A percentile compares a stretch with the other conserved stretches of the same genome.
Conservation (phyloP, 345 rosid genomes). For the Gossypium thurberi region DNA sequence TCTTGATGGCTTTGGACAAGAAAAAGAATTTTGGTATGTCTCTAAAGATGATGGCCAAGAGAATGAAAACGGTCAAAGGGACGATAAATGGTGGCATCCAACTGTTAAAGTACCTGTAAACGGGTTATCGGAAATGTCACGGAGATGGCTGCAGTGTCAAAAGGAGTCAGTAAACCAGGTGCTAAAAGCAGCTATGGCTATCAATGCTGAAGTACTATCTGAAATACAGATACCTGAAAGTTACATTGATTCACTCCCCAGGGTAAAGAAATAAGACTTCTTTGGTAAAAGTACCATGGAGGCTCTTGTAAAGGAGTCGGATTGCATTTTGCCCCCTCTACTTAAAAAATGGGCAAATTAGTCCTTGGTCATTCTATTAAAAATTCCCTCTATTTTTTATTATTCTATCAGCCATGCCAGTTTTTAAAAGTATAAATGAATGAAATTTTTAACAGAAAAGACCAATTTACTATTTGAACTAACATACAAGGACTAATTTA, state of each 20-base stretch:
- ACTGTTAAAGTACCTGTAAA: slow-evolving; percentile 62
- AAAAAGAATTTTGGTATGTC: slow-evolving; percentile 82
- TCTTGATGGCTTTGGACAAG: slow-evolving; percentile 59
- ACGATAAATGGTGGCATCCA: slow-evolving; percentile 95
- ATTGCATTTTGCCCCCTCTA: too few relatives aligned
- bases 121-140: slow-evolving; percentile 57
- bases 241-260: slow-evolving; percentile 89
- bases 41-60: slow-evolving; percentile 49
- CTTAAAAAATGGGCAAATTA: too few relatives aligned
- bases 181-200: slow-evolving; percentile 93
- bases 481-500: too few relatives aligned
- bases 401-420: too few relatives aligned
- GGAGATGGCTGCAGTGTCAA: slow-evolving; percentile 66
- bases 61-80: slow-evolving; percentile 49
- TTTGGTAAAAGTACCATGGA: too few relatives aligned
- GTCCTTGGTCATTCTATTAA: too few relatives aligned
- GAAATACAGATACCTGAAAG: slow-evolving; percentile 86
- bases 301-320: too few relatives aligned
- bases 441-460: too few relatives aligned
- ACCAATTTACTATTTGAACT: too few relatives aligned
- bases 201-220: slow-evolving; percentile 85
- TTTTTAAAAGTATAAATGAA: too few relatives aligned
- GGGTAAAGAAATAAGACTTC: slow-evolving; percentile 35
- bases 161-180: slow-evolving; percentile 98
- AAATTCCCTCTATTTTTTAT: too few relatives aligned